Evolutionary conservation across 176 grass and related monocot species (phyloP).

Genomic region (Alloteropsis semialata): DNA sequence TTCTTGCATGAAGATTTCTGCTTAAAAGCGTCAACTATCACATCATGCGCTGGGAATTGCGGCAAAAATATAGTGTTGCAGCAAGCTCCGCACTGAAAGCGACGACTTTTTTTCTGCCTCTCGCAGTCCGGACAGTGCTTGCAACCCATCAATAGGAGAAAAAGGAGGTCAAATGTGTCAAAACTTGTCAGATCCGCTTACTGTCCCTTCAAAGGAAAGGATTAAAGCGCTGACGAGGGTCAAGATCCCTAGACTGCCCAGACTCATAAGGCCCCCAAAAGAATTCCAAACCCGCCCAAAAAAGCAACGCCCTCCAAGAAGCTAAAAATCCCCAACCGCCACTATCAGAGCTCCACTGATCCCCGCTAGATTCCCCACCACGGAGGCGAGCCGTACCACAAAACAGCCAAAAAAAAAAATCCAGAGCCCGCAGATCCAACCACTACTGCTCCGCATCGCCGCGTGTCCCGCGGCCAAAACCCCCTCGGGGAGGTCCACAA

Average conservation of each 20-base stretch:
- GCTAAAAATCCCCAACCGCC: slow-evolving; percentile 36
- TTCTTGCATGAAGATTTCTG: neutral
- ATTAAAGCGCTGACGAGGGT: slow-evolving; percentile 62
- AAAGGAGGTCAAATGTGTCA: slow-evolving; percentile 51
- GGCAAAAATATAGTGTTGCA: slow-evolving; percentile 17
- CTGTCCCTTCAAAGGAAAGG: slow-evolving; percentile 45
- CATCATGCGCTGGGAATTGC: neutral
- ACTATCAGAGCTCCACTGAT: slow-evolving; percentile 33
- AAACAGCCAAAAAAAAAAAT: slow-evolving; percentile 27
- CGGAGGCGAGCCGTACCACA: slow-evolving; percentile 21
- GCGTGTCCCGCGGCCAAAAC: slow-evolving; percentile 43
- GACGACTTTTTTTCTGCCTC: slow-evolving; percentile 36
- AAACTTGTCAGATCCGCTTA: slow-evolving; percentile 54
- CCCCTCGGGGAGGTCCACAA: slow-evolving; percentile 1
- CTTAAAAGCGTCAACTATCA: neutral
- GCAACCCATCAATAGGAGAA: slow-evolving; percentile 12
- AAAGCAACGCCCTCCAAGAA: slow-evolving; percentile 48
- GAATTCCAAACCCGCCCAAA: slow-evolving; percentile 43
- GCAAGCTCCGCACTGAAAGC: slow-evolving; percentile 16
- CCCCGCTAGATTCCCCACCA: slow-evolving; percentile 39
- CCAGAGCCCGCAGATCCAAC: slow-evolving; percentile 47
- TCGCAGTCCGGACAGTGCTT: slow-evolving; percentile 8
- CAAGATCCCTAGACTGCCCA: slow-evolving; percentile 50
- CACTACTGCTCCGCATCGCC: slow-evolving; percentile 34
- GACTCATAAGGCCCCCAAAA: slow-evolving; percentile 19